These are phyloP conservation scores for Setaria viridis DNA, from an alignment of 202 grass and related monocot species.

Conservation along the genomic window DNA sequence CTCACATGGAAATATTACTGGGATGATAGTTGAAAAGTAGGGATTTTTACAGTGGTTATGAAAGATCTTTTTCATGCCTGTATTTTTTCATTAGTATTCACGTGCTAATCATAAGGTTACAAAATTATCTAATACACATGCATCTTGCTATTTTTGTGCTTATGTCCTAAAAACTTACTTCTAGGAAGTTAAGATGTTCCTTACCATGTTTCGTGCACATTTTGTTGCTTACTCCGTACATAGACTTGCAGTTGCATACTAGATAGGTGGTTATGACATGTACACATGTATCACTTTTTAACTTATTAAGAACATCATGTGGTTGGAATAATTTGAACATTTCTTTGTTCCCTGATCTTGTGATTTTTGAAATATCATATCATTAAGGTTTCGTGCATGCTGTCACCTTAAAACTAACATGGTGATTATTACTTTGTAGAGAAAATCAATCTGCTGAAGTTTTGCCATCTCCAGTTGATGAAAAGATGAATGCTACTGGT, in stretches of 20 bases:
- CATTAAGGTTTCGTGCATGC: constrained; percentile 24
- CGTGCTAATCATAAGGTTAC: not conserved
- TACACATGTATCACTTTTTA: not conserved
- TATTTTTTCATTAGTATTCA: constrained; percentile 34
- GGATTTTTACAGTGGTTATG: not conserved
- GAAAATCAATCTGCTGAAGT: constrained; percentile 57
- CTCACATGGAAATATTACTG: constrained; percentile 17
- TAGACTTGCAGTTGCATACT: not conserved
- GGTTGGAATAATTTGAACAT: not conserved
- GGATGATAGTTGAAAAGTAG: constrained; percentile 16
- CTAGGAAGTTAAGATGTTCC: not conserved
- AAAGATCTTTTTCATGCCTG: not conserved
- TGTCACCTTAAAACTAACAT: constrained; percentile 28
- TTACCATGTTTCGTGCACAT: constrained; percentile 22
- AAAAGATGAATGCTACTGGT: constrained; percentile 43
- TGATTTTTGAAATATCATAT: constrained; percentile 16
- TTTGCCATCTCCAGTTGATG: constrained; percentile 46
- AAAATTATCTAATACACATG: not conserved
- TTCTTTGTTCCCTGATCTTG: constrained; percentile 2
- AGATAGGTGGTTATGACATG: not conserved
- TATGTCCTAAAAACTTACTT: not conserved
- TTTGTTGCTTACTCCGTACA: not conserved
- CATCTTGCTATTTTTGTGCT: not conserved
- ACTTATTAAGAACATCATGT: not conserved
- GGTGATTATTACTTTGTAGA: constrained; percentile 62